phyloP scores from a whole-genome alignment of 176 grass and related monocot species.

The Coix lacrymajobi region DNA sequence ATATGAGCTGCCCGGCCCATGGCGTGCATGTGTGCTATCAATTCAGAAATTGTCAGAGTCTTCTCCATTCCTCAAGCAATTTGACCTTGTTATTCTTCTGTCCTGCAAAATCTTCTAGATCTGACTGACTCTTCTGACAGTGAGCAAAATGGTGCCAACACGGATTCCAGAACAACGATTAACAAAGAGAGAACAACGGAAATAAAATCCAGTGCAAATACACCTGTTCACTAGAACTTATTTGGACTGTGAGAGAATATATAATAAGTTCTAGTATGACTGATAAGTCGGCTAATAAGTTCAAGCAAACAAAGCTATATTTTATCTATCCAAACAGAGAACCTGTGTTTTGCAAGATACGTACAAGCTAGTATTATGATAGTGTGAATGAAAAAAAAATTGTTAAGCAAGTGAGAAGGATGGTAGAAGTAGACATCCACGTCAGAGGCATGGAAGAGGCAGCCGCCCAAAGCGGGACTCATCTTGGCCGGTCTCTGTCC shows the following conservation, averaged over 20 bases:
- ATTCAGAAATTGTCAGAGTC: slow-evolving; percentile 1
- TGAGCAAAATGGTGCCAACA: not conserved
- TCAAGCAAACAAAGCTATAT: no score
- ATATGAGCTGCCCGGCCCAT: not conserved
- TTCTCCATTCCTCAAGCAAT: not conserved
- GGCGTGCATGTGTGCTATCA: not conserved
- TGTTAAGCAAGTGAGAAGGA: not conserved
- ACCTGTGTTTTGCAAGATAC: not conserved
- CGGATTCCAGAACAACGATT: not conserved
- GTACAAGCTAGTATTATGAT: not conserved
- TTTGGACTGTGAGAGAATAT: no score
- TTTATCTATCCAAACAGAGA: no score
- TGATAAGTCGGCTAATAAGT: no score
- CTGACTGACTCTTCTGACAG: slow-evolving; percentile 21
- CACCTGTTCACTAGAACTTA: no score
- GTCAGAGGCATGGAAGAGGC: slow-evolving; percentile 8
- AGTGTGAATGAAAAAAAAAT: not conserved
- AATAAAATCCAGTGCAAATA: not conserved
- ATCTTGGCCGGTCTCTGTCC: slow-evolving; percentile 34
- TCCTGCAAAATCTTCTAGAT: slow-evolving; percentile 19
- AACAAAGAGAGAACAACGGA: not conserved
- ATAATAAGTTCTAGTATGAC: no score
- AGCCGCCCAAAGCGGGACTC: slow-evolving; percentile 37
- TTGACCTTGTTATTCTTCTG: slow-evolving; percentile 5
- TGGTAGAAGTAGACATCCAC: not conserved